Evolutionary conservation across 805 yeast genomes (phyloP).

Genomic region (Kockiozyma suomiensis): DNA sequence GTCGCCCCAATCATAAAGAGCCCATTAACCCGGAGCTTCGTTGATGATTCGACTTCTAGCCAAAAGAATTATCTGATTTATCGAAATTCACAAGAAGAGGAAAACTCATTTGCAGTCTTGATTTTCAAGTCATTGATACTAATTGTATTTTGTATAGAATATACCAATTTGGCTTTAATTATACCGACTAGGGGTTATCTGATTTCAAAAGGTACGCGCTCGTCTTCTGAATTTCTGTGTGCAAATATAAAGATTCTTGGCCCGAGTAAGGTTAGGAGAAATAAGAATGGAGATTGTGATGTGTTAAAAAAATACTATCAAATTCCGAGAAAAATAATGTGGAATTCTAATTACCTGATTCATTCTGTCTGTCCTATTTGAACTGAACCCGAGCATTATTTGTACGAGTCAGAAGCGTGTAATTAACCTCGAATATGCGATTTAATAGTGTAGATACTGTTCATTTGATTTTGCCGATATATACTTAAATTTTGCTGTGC

Average conservation of each 20-base stretch:
- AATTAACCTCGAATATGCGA: background rate
- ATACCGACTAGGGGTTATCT: too few relatives aligned
- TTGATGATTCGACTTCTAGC: slow-evolving; percentile 37
- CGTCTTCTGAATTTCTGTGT: background rate
- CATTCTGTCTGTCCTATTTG: background rate
- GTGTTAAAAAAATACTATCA: slow-evolving; percentile 23
- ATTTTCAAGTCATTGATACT: too few relatives aligned
- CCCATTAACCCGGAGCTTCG: slow-evolving; percentile 26
- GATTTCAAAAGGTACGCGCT: background rate
- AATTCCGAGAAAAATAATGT: slow-evolving; percentile 18
- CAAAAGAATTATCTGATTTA: slow-evolving; percentile 30
- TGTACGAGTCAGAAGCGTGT: too few relatives aligned
- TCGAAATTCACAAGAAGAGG: background rate
- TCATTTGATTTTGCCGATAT: background rate
- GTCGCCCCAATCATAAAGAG: slow-evolving; percentile 37
- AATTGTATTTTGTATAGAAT: background rate
- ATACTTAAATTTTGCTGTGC: background rate
- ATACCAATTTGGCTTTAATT: too few relatives aligned
- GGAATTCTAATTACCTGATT: background rate
- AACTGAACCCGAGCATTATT: too few relatives aligned
- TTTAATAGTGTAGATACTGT: background rate
- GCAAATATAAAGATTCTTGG: background rate
- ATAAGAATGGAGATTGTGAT: background rate
- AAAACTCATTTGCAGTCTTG: too few relatives aligned
- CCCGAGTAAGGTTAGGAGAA: background rate